A percentile compares a stretch with the other conserved stretches of the same genome.
phyloP scores from a whole-genome alignment of 192 early-diverging fungal genomes.

The Mortierella claussenii region DNA sequence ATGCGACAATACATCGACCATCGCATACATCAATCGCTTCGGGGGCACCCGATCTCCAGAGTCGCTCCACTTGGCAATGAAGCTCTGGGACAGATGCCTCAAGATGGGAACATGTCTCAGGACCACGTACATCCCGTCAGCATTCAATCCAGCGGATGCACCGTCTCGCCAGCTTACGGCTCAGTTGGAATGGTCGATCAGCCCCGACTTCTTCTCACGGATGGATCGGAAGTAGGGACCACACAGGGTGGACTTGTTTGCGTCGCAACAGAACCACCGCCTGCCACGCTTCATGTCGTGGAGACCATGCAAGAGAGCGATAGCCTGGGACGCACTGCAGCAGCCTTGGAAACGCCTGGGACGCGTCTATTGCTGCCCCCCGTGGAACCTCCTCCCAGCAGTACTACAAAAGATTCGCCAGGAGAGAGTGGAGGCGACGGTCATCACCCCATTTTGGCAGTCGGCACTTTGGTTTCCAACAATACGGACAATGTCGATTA shows the following conservation, averaged over 20 bases:
- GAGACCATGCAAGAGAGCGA: not conserved
- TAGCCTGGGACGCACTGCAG: conserved; percentile 12
- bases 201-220: not conserved
- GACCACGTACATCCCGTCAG: conserved; percentile 26
- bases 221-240: conserved; percentile 5
- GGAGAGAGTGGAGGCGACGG: not conserved
- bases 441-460: conserved; percentile 16
- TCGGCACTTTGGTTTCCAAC: conserved; percentile 20
- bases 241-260: conserved; percentile 24
- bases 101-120: conserved; percentile 19
- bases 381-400: conserved; percentile 19
- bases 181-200: conserved; percentile 43
- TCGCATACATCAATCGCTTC: conserved; percentile 41
- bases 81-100: conserved; percentile 18
- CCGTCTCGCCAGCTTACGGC: conserved; percentile 13
- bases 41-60: conserved; percentile 29
- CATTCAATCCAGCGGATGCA: conserved; percentile 40
- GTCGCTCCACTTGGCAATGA: conserved; percentile 19
- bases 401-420: conserved; percentile 6
- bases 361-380: conserved; percentile 13
- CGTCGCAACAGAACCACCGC: not conserved
- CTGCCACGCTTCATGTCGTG: conserved; percentile 20
- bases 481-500: not conserved
- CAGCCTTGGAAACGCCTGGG: not conserved
- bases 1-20: conserved; percentile 44